These are phyloP conservation scores for Nothomitra cinnamomea DNA, from an alignment of 2,329 filamentous ascomycete genomes.

Conservation along the genomic window DNA sequence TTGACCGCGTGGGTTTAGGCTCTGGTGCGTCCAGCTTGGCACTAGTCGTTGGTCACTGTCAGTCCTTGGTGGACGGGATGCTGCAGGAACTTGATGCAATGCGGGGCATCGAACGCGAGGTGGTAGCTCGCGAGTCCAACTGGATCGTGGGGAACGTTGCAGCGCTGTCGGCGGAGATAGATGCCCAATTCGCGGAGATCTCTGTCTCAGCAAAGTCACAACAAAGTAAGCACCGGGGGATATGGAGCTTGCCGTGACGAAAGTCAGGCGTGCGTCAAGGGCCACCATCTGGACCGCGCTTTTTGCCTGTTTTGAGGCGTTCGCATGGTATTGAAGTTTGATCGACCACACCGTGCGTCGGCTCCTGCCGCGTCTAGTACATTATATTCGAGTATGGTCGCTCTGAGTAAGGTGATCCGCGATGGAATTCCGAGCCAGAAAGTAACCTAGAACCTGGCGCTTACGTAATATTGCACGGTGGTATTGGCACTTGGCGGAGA, in stretches of 20 bases:
- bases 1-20: slow-evolving; percentile 18
- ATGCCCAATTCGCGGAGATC: background rate
- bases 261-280: background rate
- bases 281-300: background rate
- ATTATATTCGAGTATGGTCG: no score
- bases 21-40: slow-evolving; percentile 19
- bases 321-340: no score
- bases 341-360: no score
- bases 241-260: background rate
- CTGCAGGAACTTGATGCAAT: slow-evolving; percentile 20
- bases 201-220: background rate
- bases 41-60: slow-evolving; percentile 17
- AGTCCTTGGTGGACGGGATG: slow-evolving; percentile 17
- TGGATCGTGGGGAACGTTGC: slow-evolving; percentile 14
- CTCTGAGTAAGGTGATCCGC: no score
- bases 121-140: slow-evolving; percentile 18
- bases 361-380: no score
- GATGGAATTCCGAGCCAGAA: no score
- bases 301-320: no score
- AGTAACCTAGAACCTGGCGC: no score
- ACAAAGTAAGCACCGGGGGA: background rate
- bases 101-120: slow-evolving; percentile 17
- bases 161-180: background rate
- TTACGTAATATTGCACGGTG: no score
- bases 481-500: no score